Evolutionary conservation across 2,329 filamentous ascomycete species (phyloP).

Genomic region (Pseudogymnoascus sp.): DNA sequence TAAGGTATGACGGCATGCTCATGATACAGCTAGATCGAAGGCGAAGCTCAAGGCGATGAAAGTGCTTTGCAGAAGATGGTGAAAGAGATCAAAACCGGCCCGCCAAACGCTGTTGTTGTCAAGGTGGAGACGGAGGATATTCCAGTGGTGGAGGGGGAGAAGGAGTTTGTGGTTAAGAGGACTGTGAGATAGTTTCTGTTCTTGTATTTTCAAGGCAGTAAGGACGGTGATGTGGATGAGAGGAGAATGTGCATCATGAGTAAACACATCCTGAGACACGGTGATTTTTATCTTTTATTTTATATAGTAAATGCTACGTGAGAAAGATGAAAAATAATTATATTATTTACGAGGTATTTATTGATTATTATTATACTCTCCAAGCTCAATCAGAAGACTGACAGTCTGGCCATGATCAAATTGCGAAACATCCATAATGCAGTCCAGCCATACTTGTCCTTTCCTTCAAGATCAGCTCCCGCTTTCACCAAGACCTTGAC

Average conservation of each 20-base stretch:
- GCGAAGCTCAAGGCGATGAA: conserved; percentile 71
- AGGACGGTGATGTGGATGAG: not conserved
- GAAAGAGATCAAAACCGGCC: conserved; percentile 65
- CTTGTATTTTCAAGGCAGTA: not conserved
- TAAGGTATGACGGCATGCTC: not conserved
- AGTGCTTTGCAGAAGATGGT: conserved; percentile 59
- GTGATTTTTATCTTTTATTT: not conserved
- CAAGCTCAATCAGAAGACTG: not conserved
- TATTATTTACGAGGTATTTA: too few species aligned
- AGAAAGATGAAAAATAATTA: too few species aligned
- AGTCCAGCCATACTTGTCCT: not conserved
- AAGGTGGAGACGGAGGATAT: conserved; percentile 62
- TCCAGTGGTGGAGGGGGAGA: conserved; percentile 55
- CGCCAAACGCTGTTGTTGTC: conserved; percentile 59
- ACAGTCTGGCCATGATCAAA: not conserved
- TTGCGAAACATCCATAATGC: not conserved
- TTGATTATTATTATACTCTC: not conserved
- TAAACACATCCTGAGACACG: not conserved
- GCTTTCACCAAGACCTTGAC: not conserved
- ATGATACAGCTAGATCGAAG: conserved; percentile 55
- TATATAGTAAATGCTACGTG: too few species aligned
- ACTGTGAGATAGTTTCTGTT: not conserved
- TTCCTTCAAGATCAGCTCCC: not conserved
- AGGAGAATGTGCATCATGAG: not conserved
- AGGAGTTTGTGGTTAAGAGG: conserved; percentile 44